Conservation (phyloP, 1,284 basidiomycete genomes). For the Boletus semigastroideus region DNA sequence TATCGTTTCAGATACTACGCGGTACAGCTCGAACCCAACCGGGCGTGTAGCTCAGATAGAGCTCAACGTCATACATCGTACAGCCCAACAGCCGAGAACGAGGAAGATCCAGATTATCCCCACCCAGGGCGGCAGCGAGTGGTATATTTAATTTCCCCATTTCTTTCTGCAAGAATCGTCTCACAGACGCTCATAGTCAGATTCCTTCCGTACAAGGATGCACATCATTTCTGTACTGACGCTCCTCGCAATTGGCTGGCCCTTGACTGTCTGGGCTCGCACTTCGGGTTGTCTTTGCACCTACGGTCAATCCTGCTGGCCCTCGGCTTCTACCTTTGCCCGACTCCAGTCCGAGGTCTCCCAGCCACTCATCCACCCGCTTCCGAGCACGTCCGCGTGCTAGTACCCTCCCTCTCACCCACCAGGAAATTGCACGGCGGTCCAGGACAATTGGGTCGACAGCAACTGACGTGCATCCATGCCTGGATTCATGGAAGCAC, state of each 20-base stretch:
- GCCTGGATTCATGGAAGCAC: slow-evolving; percentile 40
- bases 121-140: too few species aligned
- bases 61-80: too few species aligned
- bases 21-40: too few species aligned
- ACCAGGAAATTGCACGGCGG: slow-evolving; percentile 28
- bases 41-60: too few species aligned
- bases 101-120: too few species aligned
- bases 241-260: neutral
- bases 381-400: slow-evolving; percentile 28
- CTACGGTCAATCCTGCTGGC: slow-evolving; percentile 39
- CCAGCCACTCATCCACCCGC: slow-evolving; percentile 30
- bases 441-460: slow-evolving; percentile 30
- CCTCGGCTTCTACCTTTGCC: slow-evolving; percentile 35
- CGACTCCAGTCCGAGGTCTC: slow-evolving; percentile 32
- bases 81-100: too few species aligned
- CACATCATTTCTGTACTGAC: neutral
- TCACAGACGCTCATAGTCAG: neutral
- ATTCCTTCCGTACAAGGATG: neutral
- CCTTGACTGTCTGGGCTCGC: neutral
- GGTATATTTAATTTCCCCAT: too few species aligned
- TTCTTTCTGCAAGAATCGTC: neutral
- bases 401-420: slow-evolving; percentile 22
- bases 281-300: slow-evolving; percentile 13
- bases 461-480: slow-evolving; percentile 41
- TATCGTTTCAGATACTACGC: too few species aligned